A percentile compares a stretch with the other conserved stretches of the same genome.
Conservation (phyloP, 1,284 basidiomycete species). For the Ceratobasidium sp. region DNA sequence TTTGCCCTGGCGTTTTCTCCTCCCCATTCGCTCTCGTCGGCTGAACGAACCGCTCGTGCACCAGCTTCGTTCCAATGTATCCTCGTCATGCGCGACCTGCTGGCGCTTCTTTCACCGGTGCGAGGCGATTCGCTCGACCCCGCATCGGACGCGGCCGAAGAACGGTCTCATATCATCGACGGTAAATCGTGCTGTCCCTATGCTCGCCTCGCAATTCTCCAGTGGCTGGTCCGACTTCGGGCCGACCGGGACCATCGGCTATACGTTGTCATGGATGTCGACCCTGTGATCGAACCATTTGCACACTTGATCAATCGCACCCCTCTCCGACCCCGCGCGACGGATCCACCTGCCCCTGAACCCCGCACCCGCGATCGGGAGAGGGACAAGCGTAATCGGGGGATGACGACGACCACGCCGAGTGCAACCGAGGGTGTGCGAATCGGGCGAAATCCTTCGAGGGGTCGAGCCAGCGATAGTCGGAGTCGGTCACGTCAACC, state of each 20-base stretch:
- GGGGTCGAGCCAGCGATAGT: constrained; percentile 64
- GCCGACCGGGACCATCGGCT: constrained; percentile 91
- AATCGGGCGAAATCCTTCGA: constrained; percentile 57
- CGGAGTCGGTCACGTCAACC: constrained; percentile 73
- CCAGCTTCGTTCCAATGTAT: constrained; percentile 53
- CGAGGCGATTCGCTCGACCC: constrained; percentile 41
- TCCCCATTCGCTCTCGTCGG: constrained; percentile 47
- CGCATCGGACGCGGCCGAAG: constrained; percentile 42
- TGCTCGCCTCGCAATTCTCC: constrained; percentile 76
- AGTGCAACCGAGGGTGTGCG: constrained; percentile 51
- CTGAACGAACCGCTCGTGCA: constrained; percentile 47
- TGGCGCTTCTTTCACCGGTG: constrained; percentile 49
- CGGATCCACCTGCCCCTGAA: constrained; percentile 6
- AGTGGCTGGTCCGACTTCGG: constrained; percentile 88
- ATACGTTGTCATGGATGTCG: constrained; percentile 64
- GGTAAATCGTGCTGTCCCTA: constrained; percentile 57
- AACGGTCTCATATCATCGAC: constrained; percentile 39
- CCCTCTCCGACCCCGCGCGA: not conserved
- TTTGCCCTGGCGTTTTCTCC: constrained; percentile 53
- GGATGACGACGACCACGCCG: constrained; percentile 47
- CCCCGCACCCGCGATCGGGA: constrained; percentile 42
- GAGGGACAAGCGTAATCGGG: constrained; percentile 44
- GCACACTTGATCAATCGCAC: constrained; percentile 48
- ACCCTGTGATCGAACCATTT: constrained; percentile 48
- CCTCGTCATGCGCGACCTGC: constrained; percentile 53